Conservation (phyloP, 169 alveolate species). For the Cryptosporidium parvum region DNA sequence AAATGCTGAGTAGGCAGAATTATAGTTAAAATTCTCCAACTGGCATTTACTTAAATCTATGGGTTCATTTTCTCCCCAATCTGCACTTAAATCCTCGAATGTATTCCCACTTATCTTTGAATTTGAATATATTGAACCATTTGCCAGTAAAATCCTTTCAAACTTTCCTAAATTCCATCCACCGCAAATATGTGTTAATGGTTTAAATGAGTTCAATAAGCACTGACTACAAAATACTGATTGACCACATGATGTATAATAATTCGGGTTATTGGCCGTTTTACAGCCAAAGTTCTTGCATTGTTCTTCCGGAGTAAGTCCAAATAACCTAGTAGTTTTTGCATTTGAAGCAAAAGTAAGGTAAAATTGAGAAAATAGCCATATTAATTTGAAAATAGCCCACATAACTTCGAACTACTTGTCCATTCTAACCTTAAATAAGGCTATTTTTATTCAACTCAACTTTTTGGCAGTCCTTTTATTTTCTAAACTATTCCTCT, state of each 20-base stretch:
- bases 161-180: slow-evolving; percentile 17
- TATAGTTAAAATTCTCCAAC: slow-evolving; percentile 51
- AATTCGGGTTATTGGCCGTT: not conserved
- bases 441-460: not conserved
- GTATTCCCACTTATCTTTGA: slow-evolving; percentile 9
- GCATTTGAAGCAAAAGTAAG: slow-evolving; percentile 18
- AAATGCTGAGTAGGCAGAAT: slow-evolving; percentile 40
- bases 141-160: slow-evolving; percentile 14
- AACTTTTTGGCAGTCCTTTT: not conserved
- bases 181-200: not conserved
- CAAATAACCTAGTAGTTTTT: slow-evolving; percentile 8
- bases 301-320: slow-evolving; percentile 48
- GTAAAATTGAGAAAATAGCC: not conserved
- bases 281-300: slow-evolving; percentile 37
- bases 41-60: slow-evolving; percentile 43
- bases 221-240: slow-evolving; percentile 28
- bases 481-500: not conserved
- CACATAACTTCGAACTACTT: not conserved
- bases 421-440: not conserved
- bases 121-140: slow-evolving; percentile 23
- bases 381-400: not conserved
- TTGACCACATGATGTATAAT: slow-evolving; percentile 54
- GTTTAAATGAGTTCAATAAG: slow-evolving; percentile 6
- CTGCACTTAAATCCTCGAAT: slow-evolving; percentile 24
- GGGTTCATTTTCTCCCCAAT: slow-evolving; percentile 39